phyloP scores from a whole-genome alignment of 768 basidiomycete genomes.

The Tricholoma sp. region DNA sequence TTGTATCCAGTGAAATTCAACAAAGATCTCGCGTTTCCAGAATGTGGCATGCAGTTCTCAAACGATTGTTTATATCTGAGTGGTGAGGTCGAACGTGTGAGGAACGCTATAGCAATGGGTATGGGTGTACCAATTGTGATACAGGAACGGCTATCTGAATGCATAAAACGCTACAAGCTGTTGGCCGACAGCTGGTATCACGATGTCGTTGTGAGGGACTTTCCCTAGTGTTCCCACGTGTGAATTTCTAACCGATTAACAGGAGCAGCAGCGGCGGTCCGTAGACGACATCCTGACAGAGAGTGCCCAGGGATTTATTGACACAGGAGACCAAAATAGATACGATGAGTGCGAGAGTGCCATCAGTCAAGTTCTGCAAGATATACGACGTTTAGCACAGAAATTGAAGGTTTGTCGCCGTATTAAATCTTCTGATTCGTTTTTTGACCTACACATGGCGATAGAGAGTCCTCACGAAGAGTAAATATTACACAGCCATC shows the following conservation, averaged over 20 bases:
- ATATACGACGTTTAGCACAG: conserved; percentile 59
- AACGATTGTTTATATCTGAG: conserved; percentile 77
- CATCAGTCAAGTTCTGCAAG: conserved; percentile 54
- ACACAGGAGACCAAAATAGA: conserved; percentile 64
- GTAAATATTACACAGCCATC: conserved; percentile 65
- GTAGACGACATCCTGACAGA: conserved; percentile 43
- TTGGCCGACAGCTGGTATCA: conserved; percentile 69
- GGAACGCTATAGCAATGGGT: conserved; percentile 16
- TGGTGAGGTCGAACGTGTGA: conserved; percentile 42
- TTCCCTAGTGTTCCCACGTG: not conserved
- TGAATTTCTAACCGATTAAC: not conserved
- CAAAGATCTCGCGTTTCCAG: conserved; percentile 42
- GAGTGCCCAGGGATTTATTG: conserved; percentile 60
- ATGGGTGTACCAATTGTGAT: conserved; percentile 19
- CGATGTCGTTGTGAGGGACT: conserved; percentile 53
- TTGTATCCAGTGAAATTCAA: conserved; percentile 65
- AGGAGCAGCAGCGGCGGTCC: conserved; percentile 47
- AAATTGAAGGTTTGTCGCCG: conserved; percentile 59
- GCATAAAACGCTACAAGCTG: conserved; percentile 42
- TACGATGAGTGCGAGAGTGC: conserved; percentile 75
- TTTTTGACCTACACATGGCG: not conserved
- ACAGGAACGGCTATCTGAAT: conserved; percentile 48
- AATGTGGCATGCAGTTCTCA: conserved; percentile 64
- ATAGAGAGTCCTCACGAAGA: conserved; percentile 65
- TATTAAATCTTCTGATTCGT: not conserved